These are phyloP conservation scores for Colletotrichum melonis DNA, from an alignment of 2,329 filamentous ascomycete genomes.

Conservation along the genomic window DNA sequence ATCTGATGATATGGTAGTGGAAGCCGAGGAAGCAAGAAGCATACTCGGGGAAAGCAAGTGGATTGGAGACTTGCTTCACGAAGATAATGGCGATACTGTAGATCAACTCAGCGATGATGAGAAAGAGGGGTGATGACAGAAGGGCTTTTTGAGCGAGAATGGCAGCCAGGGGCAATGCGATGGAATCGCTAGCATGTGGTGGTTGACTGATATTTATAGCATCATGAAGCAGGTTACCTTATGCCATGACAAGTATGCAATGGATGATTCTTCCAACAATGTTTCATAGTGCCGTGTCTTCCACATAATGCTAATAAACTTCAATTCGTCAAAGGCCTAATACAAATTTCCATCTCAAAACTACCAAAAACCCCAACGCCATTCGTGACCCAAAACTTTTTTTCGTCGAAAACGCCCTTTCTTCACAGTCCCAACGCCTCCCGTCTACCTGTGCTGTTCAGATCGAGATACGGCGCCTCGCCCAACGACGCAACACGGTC, in stretches of 20 bases:
- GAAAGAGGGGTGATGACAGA: constrained; percentile 6
- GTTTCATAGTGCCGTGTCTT: neutral
- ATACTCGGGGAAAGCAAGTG: constrained; percentile 75
- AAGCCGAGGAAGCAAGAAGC: constrained; percentile 54
- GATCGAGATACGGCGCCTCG: constrained; percentile 56
- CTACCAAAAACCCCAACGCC: constrained; percentile 11
- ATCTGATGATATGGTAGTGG: constrained; percentile 65
- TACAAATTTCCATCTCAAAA: neutral
- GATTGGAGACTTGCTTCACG: constrained; percentile 76
- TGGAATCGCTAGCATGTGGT: neutral
- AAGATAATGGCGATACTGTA: constrained; percentile 60
- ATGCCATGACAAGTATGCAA: neutral
- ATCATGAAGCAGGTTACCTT: neutral
- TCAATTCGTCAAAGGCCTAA: neutral
- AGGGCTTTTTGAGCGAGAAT: neutral
- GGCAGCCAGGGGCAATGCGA: neutral
- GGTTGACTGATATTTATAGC: neutral
- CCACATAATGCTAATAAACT: neutral
- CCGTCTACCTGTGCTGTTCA: constrained; percentile 49
- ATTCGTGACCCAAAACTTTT: neutral
- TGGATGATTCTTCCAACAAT: neutral
- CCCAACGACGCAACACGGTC: constrained; percentile 55
- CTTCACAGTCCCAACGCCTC: constrained; percentile 47
- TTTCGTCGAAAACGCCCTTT: neutral
- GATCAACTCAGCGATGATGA: constrained; percentile 31